Evolutionary conservation across 371 early-diverging fungal genomes (phyloP), one percentile per base, ranked within the genome.

Genomic region (Mucor ambiguus): DNA sequence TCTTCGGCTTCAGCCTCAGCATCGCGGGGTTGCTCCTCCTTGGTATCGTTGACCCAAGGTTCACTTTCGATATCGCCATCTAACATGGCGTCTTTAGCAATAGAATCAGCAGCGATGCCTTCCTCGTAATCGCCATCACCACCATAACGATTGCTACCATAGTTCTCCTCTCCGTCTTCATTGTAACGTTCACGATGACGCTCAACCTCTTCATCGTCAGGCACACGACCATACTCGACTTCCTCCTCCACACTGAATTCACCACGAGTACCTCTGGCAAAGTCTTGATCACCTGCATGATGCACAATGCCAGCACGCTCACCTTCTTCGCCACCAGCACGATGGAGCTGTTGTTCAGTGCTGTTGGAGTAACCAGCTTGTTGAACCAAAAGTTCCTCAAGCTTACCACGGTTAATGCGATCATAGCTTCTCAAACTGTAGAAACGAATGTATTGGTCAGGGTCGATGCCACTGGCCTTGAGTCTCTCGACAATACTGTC

Each of bases 391-490:
- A 81, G 55, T 14, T 78, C 72, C 32, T 80, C 81, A 48, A 77
- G 59, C 32, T 71, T 64, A 18, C 61, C 57, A 49, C 77, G 80
- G 38, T 81, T 84, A 61, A 87, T 84, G 60, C 79, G 74, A 63
- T 89, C 93, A 64, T 89, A 89, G 61, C 81, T 88, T 68, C 93
- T 84, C 49, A 93, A 81, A 28, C 85, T 82, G 67, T 79, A 92
- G 82, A 93, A 92, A 3, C 81, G 78, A 49, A 94, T 89, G 71
- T 94, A 94, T 6, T 88, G 66, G 28, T 80, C 71, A 1, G 85
- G 79, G 60, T 87, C 71, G 52, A 94, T 85, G 28, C 90, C 89
- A 20, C 77, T 79, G 11, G 69, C 66, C 22, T 70, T 68, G 33
- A 94, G 77, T 60, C 73, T 70, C 35, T 80, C 79, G 2, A 83